phyloP scores from a whole-genome alignment of 2,329 filamentous ascomycete species.

The Aureobasidium lini region DNA sequence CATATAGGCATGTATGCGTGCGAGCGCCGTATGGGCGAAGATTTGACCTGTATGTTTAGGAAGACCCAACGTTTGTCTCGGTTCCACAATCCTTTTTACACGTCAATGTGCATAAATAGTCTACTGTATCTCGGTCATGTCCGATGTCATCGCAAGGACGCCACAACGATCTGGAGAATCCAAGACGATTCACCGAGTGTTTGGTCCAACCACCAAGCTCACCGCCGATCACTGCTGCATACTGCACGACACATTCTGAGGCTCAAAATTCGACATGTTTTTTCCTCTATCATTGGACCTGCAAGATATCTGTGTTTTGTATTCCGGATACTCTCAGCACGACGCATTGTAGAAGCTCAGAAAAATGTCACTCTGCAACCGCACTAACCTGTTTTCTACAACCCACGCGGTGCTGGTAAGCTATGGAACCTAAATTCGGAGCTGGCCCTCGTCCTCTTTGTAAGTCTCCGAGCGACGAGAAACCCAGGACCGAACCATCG shows the following conservation, averaged over 20 bases:
- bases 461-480: not conserved
- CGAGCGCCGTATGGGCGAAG: not conserved
- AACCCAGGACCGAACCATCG: not conserved
- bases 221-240: constrained; percentile 1
- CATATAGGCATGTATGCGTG: constrained; percentile 1
- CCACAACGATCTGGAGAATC: not conserved
- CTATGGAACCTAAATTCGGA: constrained; percentile 5
- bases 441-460: not conserved
- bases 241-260: not conserved
- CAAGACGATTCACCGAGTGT: not conserved
- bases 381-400: not conserved
- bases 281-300: not conserved
- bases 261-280: not conserved
- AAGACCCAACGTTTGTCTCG: not conserved
- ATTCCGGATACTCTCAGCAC: not conserved
- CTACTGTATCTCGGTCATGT: not conserved
- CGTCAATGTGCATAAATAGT: too few relatives aligned
- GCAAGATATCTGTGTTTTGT: not conserved
- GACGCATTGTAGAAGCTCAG: constrained; percentile 1
- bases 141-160: not conserved
- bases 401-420: constrained; percentile 3
- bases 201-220: constrained; percentile 1
- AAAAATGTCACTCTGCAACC: not conserved
- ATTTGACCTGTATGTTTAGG: not conserved
- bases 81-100: not conserved